Evolutionary conservation across 768 basidiomycete species (phyloP).

Genomic region (Amanita exitialis): DNA sequence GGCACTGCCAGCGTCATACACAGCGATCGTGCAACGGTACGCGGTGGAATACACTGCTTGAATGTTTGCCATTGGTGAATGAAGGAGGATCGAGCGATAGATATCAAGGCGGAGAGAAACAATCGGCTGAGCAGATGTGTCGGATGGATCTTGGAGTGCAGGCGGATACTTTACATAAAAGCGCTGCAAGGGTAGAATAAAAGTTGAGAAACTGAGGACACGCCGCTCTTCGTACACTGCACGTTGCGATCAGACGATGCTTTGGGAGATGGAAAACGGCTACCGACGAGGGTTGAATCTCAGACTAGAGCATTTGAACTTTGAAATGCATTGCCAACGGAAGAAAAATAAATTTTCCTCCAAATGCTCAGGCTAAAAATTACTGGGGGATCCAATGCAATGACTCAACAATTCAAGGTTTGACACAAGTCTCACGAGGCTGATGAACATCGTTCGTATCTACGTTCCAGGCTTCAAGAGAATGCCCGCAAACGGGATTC

Average conservation of each 20-base stretch:
- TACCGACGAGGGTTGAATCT: slow-evolving; percentile 79
- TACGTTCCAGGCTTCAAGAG: slow-evolving; percentile 53
- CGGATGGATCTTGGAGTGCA: slow-evolving; percentile 53
- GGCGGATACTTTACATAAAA: slow-evolving; percentile 57
- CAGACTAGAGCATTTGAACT: slow-evolving; percentile 45
- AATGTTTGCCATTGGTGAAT: too few species aligned
- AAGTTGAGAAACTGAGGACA: too few species aligned
- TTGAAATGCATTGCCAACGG: background rate
- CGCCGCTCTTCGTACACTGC: too few species aligned
- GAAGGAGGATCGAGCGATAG: slow-evolving; percentile 25
- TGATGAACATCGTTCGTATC: slow-evolving; percentile 68
- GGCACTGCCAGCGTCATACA: slow-evolving; percentile 16
- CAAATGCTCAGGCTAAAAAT: slow-evolving; percentile 71
- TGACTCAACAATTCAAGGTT: slow-evolving; percentile 41
- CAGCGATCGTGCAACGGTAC: too few species aligned
- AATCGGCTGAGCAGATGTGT: too few species aligned
- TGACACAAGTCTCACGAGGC: slow-evolving; percentile 51
- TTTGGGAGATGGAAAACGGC: background rate
- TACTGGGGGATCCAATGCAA: slow-evolving; percentile 69
- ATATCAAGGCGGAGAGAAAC: too few species aligned
- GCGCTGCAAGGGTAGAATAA: slow-evolving; percentile 53
- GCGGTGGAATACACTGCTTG: too few species aligned
- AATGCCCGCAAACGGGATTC: slow-evolving; percentile 37
- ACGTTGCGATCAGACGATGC: slow-evolving; percentile 30
- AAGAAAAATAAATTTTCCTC: slow-evolving; percentile 52